Conservation (phyloP, 2,329 filamentous ascomycete species). For the Aureobasidium sp. region DNA sequence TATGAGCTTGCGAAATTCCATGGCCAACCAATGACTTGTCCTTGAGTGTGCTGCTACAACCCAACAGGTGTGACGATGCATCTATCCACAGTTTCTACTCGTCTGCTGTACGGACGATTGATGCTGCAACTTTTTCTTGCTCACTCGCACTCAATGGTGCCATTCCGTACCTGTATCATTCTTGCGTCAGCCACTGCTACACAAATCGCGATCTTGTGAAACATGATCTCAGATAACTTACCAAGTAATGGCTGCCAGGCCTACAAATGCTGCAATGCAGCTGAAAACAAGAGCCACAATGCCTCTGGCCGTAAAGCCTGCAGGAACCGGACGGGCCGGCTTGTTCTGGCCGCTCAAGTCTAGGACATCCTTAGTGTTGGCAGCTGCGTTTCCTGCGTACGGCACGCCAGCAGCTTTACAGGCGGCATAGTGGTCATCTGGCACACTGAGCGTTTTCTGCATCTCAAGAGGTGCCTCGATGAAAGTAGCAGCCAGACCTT, state of each 20-base stretch:
- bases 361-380: slow-evolving; percentile 56
- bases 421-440: slow-evolving; percentile 52
- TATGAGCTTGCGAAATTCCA: neutral
- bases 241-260: slow-evolving; percentile 59
- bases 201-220: neutral
- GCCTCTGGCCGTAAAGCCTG: slow-evolving; percentile 63
- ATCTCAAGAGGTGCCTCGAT: slow-evolving; percentile 50
- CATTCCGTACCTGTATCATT: slow-evolving; percentile 29
- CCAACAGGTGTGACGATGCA: neutral
- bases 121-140: slow-evolving; percentile 21
- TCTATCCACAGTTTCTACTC: neutral
- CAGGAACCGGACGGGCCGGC: slow-evolving; percentile 51
- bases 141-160: slow-evolving; percentile 25
- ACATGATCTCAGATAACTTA: slow-evolving; percentile 41
- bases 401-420: slow-evolving; percentile 50
- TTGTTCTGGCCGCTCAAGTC: slow-evolving; percentile 57
- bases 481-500: slow-evolving; percentile 46
- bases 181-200: slow-evolving; percentile 14
- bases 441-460: slow-evolving; percentile 55
- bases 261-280: slow-evolving; percentile 59
- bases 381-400: slow-evolving; percentile 65
- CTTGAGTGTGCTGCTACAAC: neutral
- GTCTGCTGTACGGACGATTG: neutral
- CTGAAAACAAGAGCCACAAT: slow-evolving; percentile 71
- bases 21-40: neutral